phyloP scores from a whole-genome alignment of 2,329 filamentous ascomycete genomes.

The Purpureocillium takamizusanense region DNA sequence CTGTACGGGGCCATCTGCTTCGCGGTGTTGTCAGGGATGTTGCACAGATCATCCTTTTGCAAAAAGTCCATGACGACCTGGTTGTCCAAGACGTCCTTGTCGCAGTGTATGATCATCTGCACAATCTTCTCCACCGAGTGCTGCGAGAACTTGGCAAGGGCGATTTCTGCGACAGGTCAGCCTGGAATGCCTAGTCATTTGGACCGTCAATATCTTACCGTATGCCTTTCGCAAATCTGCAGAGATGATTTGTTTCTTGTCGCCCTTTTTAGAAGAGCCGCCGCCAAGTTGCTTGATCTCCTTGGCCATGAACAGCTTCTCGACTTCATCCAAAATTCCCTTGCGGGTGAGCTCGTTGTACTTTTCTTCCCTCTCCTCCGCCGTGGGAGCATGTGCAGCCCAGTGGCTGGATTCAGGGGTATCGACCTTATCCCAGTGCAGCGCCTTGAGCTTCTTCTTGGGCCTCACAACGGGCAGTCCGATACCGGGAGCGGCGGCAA shows the following conservation, averaged over 20 bases:
- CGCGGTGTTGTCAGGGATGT: conserved; percentile 78
- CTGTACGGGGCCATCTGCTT: conserved; percentile 94
- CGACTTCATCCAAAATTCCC: conserved; percentile 94
- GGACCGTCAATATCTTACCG: conserved; percentile 37
- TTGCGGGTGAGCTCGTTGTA: conserved; percentile 88
- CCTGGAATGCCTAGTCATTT: not conserved
- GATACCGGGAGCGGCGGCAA: conserved; percentile 45
- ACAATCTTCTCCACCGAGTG: conserved; percentile 75
- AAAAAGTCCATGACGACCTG: conserved; percentile 93
- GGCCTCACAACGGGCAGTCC: conserved; percentile 75
- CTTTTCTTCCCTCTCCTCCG: conserved; percentile 86
- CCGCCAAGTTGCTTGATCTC: conserved; percentile 83
- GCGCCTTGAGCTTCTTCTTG: conserved; percentile 98
- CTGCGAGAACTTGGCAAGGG: conserved; percentile 87
- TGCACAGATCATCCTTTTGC: conserved; percentile 86
- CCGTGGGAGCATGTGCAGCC: conserved; percentile 79
- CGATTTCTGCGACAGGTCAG: conserved; percentile 53
- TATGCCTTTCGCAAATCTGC: conserved; percentile 82
- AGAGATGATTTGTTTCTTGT: conserved; percentile 96
- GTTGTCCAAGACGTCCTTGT: conserved; percentile 80
- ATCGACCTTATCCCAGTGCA: conserved; percentile 99
- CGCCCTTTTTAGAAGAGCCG: conserved; percentile 66
- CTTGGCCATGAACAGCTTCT: conserved; percentile 95
- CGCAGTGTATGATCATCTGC: conserved; percentile 92
- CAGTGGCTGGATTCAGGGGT: conserved; percentile 85